Evolutionary conservation across 768 basidiomycete genomes (phyloP).

Genomic region (Termitomyces sp.): DNA sequence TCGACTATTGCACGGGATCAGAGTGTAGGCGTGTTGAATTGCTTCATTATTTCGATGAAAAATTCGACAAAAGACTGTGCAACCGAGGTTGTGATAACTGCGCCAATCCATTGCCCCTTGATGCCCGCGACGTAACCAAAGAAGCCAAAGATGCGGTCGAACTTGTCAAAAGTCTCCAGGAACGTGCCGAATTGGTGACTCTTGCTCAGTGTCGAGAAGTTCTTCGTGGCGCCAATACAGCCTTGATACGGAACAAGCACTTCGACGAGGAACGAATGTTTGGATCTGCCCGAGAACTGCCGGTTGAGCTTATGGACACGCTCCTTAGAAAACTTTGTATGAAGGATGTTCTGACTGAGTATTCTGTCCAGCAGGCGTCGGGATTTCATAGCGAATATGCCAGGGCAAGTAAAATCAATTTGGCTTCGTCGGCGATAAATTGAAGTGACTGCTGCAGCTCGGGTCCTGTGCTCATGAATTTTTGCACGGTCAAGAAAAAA

Average conservation of each 20-base stretch:
- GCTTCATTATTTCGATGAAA: conserved; percentile 86
- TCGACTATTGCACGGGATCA: conserved; percentile 76
- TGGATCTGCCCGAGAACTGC: conserved; percentile 48
- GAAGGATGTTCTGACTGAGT: conserved; percentile 42
- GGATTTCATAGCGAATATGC: conserved; percentile 51
- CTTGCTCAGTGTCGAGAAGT: conserved; percentile 52
- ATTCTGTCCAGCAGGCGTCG: conserved; percentile 36
- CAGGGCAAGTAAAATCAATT: conserved; percentile 29
- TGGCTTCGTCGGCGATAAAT: background rate
- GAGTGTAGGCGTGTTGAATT: conserved; percentile 86
- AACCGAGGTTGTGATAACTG: conserved; percentile 82
- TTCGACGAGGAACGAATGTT: conserved; percentile 42
- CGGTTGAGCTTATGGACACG: conserved; percentile 54
- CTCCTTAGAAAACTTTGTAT: conserved; percentile 54
- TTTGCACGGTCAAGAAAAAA: conserved; percentile 15
- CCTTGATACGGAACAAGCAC: conserved; percentile 39
- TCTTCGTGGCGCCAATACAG: conserved; percentile 57
- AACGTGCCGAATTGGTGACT: conserved; percentile 50
- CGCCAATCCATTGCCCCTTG: conserved; percentile 36
- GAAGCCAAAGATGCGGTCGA: conserved; percentile 51
- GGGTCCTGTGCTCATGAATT: conserved; percentile 27
- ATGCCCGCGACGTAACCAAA: conserved; percentile 55
- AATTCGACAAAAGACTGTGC: conserved; percentile 66
- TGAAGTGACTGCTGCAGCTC: conserved; percentile 20
- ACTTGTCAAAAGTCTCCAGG: conserved; percentile 45